These are phyloP conservation scores for Cladophialophora immunda DNA, from an alignment of 2,329 filamentous ascomycete genomes.

Conservation along the genomic window DNA sequence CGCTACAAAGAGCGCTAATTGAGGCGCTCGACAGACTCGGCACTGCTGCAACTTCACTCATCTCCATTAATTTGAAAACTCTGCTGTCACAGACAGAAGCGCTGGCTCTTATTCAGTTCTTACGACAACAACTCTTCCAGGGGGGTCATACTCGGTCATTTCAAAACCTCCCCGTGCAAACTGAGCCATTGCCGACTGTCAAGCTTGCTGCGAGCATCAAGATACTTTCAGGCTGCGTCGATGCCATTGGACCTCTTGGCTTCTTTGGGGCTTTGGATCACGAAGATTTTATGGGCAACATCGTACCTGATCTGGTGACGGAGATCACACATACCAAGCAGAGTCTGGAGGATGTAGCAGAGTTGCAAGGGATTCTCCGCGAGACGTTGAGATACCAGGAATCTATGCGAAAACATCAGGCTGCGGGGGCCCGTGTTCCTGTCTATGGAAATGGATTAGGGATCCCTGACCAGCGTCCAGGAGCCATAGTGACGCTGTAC, in stretches of 20 bases:
- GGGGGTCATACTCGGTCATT: conserved; percentile 39
- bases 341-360: conserved; percentile 57
- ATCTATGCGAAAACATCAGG: conserved; percentile 39
- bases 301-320: conserved; percentile 56
- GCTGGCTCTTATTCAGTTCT: conserved; percentile 43
- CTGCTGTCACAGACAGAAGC: conserved; percentile 33
- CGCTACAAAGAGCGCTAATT: conserved; percentile 31
- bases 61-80: conserved; percentile 33
- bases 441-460: conserved; percentile 7
- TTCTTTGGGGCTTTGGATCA: conserved; percentile 47
- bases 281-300: conserved; percentile 50
- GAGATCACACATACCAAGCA: conserved; percentile 58
- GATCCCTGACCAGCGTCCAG: conserved; percentile 21
- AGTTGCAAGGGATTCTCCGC: conserved; percentile 56
- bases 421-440: conserved; percentile 12
- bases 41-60: conserved; percentile 17
- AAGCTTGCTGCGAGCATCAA: conserved; percentile 51
- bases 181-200: conserved; percentile 17
- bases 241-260: conserved; percentile 58
- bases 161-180: conserved; percentile 17
- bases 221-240: conserved; percentile 55
- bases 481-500: conserved; percentile 40
- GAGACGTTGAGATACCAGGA: conserved; percentile 55
- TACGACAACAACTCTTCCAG: conserved; percentile 41
- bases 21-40: conserved; percentile 31